phyloP scores from a whole-genome alignment of 2,329 filamentous ascomycete species.

The Lecanoromycetidae sp. region DNA sequence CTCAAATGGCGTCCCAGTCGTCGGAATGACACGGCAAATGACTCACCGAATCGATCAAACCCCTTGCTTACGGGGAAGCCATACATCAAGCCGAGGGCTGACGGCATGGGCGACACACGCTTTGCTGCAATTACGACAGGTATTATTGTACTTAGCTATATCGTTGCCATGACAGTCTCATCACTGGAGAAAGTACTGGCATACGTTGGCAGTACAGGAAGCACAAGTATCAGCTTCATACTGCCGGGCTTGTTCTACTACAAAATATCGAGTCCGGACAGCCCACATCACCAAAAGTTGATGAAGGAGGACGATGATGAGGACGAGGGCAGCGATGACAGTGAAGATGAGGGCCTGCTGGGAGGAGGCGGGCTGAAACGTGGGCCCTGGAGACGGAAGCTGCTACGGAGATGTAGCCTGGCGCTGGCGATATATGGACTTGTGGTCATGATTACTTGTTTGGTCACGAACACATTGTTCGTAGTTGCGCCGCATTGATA shows the following conservation, averaged over 20 bases:
- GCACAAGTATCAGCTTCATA: constrained; percentile 93
- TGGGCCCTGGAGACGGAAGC: constrained; percentile 49
- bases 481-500: constrained; percentile 30
- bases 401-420: constrained; percentile 60
- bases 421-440: constrained; percentile 71
- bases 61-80: constrained; percentile 28
- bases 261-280: constrained; percentile 88
- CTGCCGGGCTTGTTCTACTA: constrained; percentile 95
- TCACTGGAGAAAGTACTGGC: constrained; percentile 84
- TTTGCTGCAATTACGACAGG: constrained; percentile 81
- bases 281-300: constrained; percentile 70
- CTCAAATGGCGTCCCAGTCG: constrained; percentile 67
- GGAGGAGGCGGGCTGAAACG: constrained; percentile 35
- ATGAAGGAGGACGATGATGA: constrained; percentile 77
- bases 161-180: constrained; percentile 79
- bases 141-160: constrained; percentile 74
- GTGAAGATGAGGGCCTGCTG: constrained; percentile 25
- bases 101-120: constrained; percentile 68
- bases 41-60: constrained; percentile 31
- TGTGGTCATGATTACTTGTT: constrained; percentile 77
- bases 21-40: constrained; percentile 29
- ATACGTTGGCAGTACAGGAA: constrained; percentile 89
- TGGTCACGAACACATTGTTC: constrained; percentile 77
- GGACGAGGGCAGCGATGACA: constrained; percentile 21
- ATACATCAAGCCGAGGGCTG: constrained; percentile 33